Conservation (phyloP, 257 asterid genomes). For the Nicotiana sylvestris region DNA sequence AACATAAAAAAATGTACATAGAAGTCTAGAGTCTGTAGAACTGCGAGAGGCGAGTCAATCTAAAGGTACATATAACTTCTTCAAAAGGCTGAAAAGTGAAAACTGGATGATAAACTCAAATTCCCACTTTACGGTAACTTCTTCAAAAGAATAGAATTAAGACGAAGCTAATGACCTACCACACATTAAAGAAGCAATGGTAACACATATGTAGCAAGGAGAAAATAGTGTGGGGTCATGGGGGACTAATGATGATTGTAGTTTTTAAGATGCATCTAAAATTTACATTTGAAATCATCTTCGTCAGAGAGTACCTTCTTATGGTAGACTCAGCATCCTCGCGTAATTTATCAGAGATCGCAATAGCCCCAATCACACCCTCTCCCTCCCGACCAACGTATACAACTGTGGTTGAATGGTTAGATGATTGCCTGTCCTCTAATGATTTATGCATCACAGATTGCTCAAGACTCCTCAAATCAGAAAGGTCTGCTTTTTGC, state of each 20-base stretch:
- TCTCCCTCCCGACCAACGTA: constrained; percentile 95
- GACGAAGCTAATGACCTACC: neutral
- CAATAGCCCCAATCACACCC: constrained; percentile 89
- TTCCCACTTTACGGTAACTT: neutral
- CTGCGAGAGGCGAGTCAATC: neutral
- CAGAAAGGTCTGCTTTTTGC: constrained; percentile 43
- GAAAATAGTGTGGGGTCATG: neutral
- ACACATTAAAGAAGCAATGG: neutral
- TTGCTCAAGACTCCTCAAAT: constrained; percentile 61
- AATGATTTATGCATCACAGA: constrained; percentile 55
- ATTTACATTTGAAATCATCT: neutral
- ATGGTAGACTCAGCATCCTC: constrained; percentile 72
- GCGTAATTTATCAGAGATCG: constrained; percentile 77
- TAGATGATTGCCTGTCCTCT: constrained; percentile 45
- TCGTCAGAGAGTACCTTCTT: constrained; percentile 38
- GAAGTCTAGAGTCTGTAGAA: neutral
- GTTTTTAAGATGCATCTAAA: neutral
- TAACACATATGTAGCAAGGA: neutral
- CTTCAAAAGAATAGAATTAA: neutral
- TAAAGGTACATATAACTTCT: neutral
- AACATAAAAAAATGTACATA: neutral
- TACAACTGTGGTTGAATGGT: constrained; percentile 77
- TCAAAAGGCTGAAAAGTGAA: neutral
- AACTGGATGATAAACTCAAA: neutral
- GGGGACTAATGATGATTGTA: constrained; percentile 4